Percentiles rank a stretch among this genome's conserved stretches.
phyloP scores from a whole-genome alignment of 768 basidiomycete genomes.

The Pleurotus giganteus region DNA sequence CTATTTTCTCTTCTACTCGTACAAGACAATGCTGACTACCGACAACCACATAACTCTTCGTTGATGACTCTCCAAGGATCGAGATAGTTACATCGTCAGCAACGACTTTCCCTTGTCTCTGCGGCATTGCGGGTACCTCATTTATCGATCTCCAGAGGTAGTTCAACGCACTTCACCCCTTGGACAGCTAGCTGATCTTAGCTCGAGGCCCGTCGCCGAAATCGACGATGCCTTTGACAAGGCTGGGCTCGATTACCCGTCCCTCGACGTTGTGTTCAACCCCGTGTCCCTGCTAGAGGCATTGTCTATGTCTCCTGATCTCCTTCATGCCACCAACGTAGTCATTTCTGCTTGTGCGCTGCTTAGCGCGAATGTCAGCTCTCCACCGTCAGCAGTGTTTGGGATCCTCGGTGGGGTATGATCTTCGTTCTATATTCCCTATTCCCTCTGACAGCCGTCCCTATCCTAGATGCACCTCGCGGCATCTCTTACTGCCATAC shows the following conservation, averaged over 20 bases:
- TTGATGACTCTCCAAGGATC: too few relatives aligned
- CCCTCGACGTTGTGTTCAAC: constrained; percentile 22
- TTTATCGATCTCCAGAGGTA: too few relatives aligned
- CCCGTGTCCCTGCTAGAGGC: constrained; percentile 18
- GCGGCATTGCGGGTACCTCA: too few relatives aligned
- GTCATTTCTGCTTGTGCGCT: constrained; percentile 26
- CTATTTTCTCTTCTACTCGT: too few relatives aligned
- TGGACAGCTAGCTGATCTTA: constrained; percentile 18
- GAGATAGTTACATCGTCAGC: too few relatives aligned
- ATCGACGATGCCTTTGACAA: constrained; percentile 22
- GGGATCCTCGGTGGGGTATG: not conserved
- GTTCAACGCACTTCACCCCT: constrained; percentile 1
- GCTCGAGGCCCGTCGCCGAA: constrained; percentile 18
- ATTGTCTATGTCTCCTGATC: constrained; percentile 11
- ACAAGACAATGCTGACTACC: too few relatives aligned
- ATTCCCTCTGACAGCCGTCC: not conserved
- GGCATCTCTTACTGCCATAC: constrained; percentile 8
- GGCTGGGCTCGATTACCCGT: constrained; percentile 20
- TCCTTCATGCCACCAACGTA: constrained; percentile 14
- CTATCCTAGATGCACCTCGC: constrained; percentile 12
- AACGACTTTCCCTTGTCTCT: too few relatives aligned
- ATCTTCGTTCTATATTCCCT: not conserved
- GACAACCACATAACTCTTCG: too few relatives aligned
- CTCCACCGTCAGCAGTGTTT: constrained; percentile 12
- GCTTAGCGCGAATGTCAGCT: constrained; percentile 13